These are phyloP conservation scores for Phytophthora capsici DNA, from an alignment of 352 stramenopile genomes.

Conservation along the genomic window DNA sequence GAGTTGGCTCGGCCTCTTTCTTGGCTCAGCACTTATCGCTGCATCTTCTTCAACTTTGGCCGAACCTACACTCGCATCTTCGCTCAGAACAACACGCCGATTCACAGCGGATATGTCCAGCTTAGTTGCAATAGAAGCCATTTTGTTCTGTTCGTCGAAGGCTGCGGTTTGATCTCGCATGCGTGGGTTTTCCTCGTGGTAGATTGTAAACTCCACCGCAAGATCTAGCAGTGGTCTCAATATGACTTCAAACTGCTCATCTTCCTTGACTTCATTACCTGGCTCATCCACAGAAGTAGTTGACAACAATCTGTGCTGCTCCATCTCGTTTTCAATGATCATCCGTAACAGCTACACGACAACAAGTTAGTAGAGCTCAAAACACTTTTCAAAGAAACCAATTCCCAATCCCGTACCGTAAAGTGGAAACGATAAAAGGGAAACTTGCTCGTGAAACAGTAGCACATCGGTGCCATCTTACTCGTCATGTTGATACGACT, in stretches of 20 bases:
- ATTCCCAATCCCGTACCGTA: conserved; percentile 45
- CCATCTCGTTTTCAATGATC: conserved; percentile 75
- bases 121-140: conserved; percentile 50
- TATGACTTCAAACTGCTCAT: conserved; percentile 64
- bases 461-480: conserved; percentile 72
- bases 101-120: conserved; percentile 37
- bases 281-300: background rate
- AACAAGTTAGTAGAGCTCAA: background rate
- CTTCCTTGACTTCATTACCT: conserved; percentile 14
- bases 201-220: conserved; percentile 61
- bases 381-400: background rate
- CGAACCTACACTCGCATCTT: conserved; percentile 39
- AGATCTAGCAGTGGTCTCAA: conserved; percentile 59
- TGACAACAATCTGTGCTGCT: conserved; percentile 23
- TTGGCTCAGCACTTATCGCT: conserved; percentile 11
- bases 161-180: conserved; percentile 19
- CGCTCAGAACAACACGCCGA: conserved; percentile 48
- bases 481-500: conserved; percentile 18
- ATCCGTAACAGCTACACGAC: conserved; percentile 60
- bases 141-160: conserved; percentile 14
- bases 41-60: conserved; percentile 10
- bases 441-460: conserved; percentile 89
- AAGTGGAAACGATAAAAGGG: conserved; percentile 90
- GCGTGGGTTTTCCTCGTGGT: conserved; percentile 54
- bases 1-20: conserved; percentile 27